These are phyloP conservation scores for Pythium chondricola DNA, from an alignment of 352 stramenopile species.

Conservation along the genomic window DNA sequence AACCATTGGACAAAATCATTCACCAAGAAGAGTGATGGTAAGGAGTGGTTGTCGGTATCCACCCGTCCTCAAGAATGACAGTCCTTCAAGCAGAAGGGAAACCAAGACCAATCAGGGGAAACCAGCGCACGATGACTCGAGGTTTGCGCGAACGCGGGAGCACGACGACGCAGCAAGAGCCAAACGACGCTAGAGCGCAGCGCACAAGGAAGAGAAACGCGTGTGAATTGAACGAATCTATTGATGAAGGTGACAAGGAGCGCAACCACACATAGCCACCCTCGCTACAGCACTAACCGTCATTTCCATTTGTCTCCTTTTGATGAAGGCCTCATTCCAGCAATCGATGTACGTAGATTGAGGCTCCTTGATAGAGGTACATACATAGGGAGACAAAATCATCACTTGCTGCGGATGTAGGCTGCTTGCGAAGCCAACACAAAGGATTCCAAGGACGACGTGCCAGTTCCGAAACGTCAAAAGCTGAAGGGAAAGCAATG, in stretches of 20 bases:
- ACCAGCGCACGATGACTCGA: not conserved
- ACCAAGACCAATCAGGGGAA: too few relatives aligned
- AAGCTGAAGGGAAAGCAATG: conserved; percentile 7
- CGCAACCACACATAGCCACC: too few relatives aligned
- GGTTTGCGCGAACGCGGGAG: not conserved
- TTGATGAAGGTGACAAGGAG: conserved; percentile 18
- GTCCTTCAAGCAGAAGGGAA: conserved; percentile 12
- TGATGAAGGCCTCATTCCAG: not conserved
- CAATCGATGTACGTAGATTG: too few relatives aligned
- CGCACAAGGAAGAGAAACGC: not conserved
- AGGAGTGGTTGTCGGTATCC: conserved; percentile 9
- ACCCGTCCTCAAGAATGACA: conserved; percentile 1
- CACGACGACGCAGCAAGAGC: too few relatives aligned
- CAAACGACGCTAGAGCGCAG: too few relatives aligned
- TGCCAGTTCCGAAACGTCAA: not conserved
- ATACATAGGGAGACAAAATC: too few relatives aligned
- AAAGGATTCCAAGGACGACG: too few relatives aligned
- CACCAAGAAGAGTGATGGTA: not conserved
- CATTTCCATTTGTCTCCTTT: too few relatives aligned
- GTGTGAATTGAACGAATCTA: conserved; percentile 15
- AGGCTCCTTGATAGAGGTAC: too few relatives aligned
- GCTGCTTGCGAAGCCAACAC: too few relatives aligned
- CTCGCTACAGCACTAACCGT: too few relatives aligned
- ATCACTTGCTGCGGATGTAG: too few relatives aligned
- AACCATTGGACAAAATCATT: not conserved